Evolutionary conservation across 192 early-diverging fungal species (phyloP), one percentile per base, ranked within the genome.

Genomic region (Umbelopsis isabellina): DNA sequence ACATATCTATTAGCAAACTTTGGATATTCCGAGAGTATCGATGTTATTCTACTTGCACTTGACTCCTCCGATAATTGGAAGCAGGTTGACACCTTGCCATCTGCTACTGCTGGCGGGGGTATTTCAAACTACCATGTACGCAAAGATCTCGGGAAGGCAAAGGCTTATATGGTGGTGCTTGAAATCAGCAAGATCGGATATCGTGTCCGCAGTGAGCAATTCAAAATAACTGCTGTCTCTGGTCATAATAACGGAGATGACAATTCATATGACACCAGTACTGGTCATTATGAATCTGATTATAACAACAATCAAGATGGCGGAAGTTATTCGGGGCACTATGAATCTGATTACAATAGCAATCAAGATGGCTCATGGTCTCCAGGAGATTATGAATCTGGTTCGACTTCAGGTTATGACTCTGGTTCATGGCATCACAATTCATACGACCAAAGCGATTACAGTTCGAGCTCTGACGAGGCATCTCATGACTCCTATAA

Each of bases 41-140:
- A 61, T n/a, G 55, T 61, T 0, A 27, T 35, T 25, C 30, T 61
- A 8, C 25, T 61, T 16, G 55, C 55, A 18, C 55, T 25, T 35
- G 23, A 61, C 4, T 61, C 55, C 7, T 16, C 27, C 33, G 18
- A 30, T 35, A 18, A 8, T 8, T 61, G 55, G 55, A 61, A 61
- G 16, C 27, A 61, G 13, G 55, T 61, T 35, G 55, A 61, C 13
- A 25, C 21, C 4, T 30, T 61, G 16, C 55, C 55, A 61, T 61
- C 55, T 61, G 55, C 15, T n/a, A 61, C 55, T 4, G 33, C 55
- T 61, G 55, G 55, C 25, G 33, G 55, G 2, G 30, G 55, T 33
- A 61, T 61, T 13, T 61, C 55, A 3, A 61, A 61, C 55, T 61
- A 61, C 55, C 55, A 61, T 35, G 55, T 61, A 27, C 55, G 55